Conservation (phyloP, 768 basidiomycete genomes). For the Lactifluus echinatus region DNA sequence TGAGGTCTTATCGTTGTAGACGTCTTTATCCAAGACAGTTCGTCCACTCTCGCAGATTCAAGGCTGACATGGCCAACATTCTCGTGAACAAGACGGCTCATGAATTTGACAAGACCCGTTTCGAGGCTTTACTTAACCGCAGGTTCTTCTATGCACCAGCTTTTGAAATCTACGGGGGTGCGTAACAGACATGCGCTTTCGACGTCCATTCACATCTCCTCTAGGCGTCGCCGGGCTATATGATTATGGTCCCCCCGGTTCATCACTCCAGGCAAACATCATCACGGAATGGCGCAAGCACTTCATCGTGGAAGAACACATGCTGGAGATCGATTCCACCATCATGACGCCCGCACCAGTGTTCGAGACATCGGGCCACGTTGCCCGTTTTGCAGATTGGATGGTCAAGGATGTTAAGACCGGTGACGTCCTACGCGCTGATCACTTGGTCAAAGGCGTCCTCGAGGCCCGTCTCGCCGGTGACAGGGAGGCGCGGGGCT, state of each 20-base stretch:
- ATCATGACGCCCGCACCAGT: conserved; percentile 94
- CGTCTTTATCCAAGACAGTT: background rate
- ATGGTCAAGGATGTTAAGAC: conserved; percentile 95
- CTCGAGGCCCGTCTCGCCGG: conserved; percentile 84
- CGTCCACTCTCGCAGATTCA: conserved; percentile 3
- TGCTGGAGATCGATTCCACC: conserved; percentile 97
- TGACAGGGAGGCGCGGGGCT: conserved; percentile 81
- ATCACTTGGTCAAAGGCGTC: conserved; percentile 91
- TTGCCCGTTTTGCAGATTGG: conserved; percentile 98
- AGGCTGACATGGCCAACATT: conserved; percentile 23
- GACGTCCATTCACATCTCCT: conserved; percentile 1
- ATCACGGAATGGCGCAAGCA: conserved; percentile 94
- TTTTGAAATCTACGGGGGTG: conserved; percentile 98
- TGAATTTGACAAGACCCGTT: conserved; percentile 74
- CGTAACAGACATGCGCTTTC: conserved; percentile 25
- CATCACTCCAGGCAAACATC: conserved; percentile 93
- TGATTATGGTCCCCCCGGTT: conserved; percentile 96
- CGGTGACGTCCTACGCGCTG: conserved; percentile 94
- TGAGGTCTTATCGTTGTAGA: conserved; percentile 4
- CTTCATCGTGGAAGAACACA: conserved; percentile 96
- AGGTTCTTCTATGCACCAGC: conserved; percentile 98
- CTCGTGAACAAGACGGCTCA: conserved; percentile 75
- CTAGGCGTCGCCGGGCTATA: conserved; percentile 94
- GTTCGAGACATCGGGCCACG: conserved; percentile 95
- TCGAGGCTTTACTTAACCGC: conserved; percentile 80